Conservation (phyloP, 306 rosid species). For the Cyamopsis tetragonoloba region DNA sequence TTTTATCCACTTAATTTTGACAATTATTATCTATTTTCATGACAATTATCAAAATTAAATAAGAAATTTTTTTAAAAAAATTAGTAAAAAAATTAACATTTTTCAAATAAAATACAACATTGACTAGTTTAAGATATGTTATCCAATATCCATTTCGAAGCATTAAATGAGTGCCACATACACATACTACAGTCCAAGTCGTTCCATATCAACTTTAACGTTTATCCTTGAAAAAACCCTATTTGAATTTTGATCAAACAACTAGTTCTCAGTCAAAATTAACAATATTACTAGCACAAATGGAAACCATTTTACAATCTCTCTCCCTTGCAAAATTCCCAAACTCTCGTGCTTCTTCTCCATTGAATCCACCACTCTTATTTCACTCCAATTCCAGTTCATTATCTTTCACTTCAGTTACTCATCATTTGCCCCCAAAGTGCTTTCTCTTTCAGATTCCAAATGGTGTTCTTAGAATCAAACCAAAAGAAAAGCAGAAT, state of each 20-base stretch:
- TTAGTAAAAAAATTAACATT: neutral
- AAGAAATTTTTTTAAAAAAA: no score
- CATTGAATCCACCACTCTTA: conserved; percentile 20
- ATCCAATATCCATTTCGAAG: conserved; percentile 40
- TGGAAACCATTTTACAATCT: conserved; percentile 47
- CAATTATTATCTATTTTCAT: no score
- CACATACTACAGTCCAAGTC: conserved; percentile 38
- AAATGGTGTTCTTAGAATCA: conserved; percentile 13
- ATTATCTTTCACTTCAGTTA: conserved; percentile 27
- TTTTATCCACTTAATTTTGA: no score
- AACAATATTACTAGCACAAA: conserved; percentile 13
- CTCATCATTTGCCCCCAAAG: conserved; percentile 33
- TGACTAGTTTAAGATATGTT: conserved; percentile 25
- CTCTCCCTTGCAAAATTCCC: conserved; percentile 41
- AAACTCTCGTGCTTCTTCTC: conserved; percentile 24
- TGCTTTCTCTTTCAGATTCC: conserved; percentile 32
- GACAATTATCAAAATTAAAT: no score
- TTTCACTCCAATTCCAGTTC: conserved; percentile 34
- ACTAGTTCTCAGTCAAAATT: neutral
- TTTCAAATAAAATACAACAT: neutral
- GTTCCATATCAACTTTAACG: neutral
- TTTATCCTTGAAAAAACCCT: no score
- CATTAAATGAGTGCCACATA: conserved; percentile 59
- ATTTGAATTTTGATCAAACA: neutral
- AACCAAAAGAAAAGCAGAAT: conserved; percentile 20